These are phyloP conservation scores for Fusarium sp. DNA, from an alignment of 2,329 filamentous ascomycete genomes.

Conservation along the genomic window DNA sequence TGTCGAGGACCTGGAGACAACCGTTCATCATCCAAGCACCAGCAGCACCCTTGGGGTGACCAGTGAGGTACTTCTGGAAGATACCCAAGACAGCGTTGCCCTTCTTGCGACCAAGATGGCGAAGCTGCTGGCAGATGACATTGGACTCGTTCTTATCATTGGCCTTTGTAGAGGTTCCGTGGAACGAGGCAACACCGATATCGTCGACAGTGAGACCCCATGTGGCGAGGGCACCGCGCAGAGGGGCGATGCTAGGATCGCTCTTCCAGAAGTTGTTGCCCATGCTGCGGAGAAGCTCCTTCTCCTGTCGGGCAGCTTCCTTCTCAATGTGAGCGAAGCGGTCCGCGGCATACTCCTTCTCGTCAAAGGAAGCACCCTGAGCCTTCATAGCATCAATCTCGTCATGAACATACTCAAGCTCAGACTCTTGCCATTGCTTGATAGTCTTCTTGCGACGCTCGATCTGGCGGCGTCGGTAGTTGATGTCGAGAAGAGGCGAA, in stretches of 20 bases:
- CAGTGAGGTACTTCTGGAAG: conserved; percentile 99
- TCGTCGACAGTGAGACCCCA: conserved; percentile 99
- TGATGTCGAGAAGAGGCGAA: conserved; percentile 94
- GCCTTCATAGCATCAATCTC: conserved; percentile 92
- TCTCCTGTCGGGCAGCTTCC: conserved; percentile 87
- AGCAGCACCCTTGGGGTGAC: conserved; percentile 98
- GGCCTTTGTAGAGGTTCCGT: conserved; percentile 96
- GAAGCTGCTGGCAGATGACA: conserved; percentile 94
- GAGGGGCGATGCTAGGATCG: conserved; percentile 89
- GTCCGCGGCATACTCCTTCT: conserved; percentile 85
- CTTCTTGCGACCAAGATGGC: conserved; percentile 93
- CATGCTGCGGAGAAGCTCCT: conserved; percentile 88
- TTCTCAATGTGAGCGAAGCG: conserved; percentile 86
- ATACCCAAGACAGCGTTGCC: conserved; percentile 95
- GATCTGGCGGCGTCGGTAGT: conserved; percentile 94
- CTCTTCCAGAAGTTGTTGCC: conserved; percentile 99
- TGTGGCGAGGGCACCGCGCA: conserved; percentile 93
- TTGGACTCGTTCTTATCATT: conserved; percentile 99
- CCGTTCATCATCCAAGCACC: conserved; percentile 99
- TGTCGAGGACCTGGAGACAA: conserved; percentile 93
- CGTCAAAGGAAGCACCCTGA: conserved; percentile 76
- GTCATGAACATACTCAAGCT: conserved; percentile 90
- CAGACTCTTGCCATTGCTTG: conserved; percentile 94
- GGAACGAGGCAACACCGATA: conserved; percentile 94
- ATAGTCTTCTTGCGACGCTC: conserved; percentile 94